A percentile compares a stretch with the other conserved stretches of the same genome.
These are phyloP conservation scores for Asterochloris erici DNA, from an alignment of 139 green algal species.

Conservation along the genomic window DNA sequence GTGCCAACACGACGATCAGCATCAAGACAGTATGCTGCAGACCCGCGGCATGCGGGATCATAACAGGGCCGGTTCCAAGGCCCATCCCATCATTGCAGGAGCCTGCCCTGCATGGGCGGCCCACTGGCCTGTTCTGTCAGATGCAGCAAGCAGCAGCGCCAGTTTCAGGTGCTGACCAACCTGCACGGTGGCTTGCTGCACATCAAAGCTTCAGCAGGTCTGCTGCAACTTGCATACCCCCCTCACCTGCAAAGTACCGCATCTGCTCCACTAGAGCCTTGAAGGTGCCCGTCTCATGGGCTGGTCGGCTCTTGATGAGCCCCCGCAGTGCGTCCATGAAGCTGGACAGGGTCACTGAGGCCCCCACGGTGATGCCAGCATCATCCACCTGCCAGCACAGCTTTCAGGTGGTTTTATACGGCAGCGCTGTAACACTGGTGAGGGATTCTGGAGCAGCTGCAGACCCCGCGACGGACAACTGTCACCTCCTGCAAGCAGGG, in stretches of 20 bases:
- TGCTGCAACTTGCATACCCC: slow-evolving; percentile 9
- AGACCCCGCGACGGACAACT: too few relatives aligned
- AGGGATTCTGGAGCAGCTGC: too few relatives aligned
- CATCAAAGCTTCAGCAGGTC: background rate
- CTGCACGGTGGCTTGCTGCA: background rate
- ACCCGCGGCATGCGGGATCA: background rate
- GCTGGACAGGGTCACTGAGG: slow-evolving; percentile 67
- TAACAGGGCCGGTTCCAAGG: too few relatives aligned
- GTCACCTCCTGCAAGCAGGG: too few relatives aligned
- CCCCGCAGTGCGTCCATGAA: slow-evolving; percentile 50
- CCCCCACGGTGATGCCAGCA: slow-evolving; percentile 66
- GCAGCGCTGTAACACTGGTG: too few relatives aligned
- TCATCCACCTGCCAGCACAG: slow-evolving; percentile 34
- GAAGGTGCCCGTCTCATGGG: slow-evolving; percentile 47
- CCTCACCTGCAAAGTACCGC: slow-evolving; percentile 75
- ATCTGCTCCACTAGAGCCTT: slow-evolving; percentile 85
- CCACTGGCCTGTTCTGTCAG: too few relatives aligned
- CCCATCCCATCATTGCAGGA: too few relatives aligned
- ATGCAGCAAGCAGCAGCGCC: too few relatives aligned
- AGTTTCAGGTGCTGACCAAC: too few relatives aligned
- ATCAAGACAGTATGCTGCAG: slow-evolving; percentile 21
- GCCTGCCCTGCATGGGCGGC: too few relatives aligned
- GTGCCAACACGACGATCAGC: too few relatives aligned
- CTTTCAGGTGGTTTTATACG: background rate
- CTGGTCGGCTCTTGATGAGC: slow-evolving; percentile 32